Evolutionary conservation across 805 yeast genomes (phyloP).

Genomic region (Candida ascalaphidarum): DNA sequence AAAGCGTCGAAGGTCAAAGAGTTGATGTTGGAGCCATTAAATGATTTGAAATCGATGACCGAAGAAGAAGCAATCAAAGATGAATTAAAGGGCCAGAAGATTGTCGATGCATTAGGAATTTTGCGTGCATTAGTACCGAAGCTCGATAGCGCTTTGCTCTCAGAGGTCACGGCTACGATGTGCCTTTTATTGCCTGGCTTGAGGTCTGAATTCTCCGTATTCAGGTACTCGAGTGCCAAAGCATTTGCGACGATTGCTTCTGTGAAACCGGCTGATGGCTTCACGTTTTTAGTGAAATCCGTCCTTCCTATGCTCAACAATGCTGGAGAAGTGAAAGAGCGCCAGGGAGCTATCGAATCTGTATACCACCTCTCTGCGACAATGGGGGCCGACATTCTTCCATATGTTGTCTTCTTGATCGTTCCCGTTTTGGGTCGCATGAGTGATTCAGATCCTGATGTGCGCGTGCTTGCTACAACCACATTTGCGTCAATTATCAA

Average conservation of each 20-base stretch:
- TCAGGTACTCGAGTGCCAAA: slow-evolving; percentile 85
- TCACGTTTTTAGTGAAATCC: slow-evolving; percentile 70
- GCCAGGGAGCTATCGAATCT: slow-evolving; percentile 94
- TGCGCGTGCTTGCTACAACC: slow-evolving; percentile 86
- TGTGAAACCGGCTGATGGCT: slow-evolving; percentile 57
- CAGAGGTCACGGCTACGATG: slow-evolving; percentile 38
- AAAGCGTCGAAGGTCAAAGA: slow-evolving; percentile 59
- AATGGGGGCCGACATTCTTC: slow-evolving; percentile 85
- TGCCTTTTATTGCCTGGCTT: slow-evolving; percentile 44
- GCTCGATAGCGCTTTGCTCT: slow-evolving; percentile 40
- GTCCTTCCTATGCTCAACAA: slow-evolving; percentile 76
- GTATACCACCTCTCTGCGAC: slow-evolving; percentile 75
- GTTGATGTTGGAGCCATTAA: slow-evolving; percentile 60
- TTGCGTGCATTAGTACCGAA: slow-evolving; percentile 64
- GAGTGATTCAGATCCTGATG: slow-evolving; percentile 89
- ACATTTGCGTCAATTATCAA: slow-evolving; percentile 95
- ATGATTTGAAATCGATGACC: slow-evolving; percentile 20
- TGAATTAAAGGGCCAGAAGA: slow-evolving; percentile 57
- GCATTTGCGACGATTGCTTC: slow-evolving; percentile 76
- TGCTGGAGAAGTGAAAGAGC: slow-evolving; percentile 56
- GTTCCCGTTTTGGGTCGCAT: slow-evolving; percentile 96
- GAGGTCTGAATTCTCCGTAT: slow-evolving; percentile 66
- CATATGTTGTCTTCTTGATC: slow-evolving; percentile 89
- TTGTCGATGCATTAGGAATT: slow-evolving; percentile 82
- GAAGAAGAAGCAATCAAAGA: slow-evolving; percentile 22